These are phyloP conservation scores for Penicillium crystallinum DNA, from an alignment of 495 filamentous ascomycete genomes.

Conservation along the genomic window DNA sequence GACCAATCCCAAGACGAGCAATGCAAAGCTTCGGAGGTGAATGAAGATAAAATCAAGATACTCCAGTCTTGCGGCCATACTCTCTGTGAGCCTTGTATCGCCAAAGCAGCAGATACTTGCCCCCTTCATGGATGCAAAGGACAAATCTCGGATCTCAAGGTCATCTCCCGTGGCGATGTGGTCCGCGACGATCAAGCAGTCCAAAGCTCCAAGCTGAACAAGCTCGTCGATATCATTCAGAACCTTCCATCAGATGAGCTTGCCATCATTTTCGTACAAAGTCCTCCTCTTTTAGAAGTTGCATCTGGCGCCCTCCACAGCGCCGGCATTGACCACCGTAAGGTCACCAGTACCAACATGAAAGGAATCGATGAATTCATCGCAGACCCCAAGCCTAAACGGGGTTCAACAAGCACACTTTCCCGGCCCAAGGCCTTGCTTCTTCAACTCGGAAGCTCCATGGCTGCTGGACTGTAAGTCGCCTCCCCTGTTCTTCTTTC, in stretches of 20 bases:
- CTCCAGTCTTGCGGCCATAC: constrained; percentile 49
- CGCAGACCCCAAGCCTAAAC: not conserved
- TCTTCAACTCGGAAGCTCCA: constrained; percentile 58
- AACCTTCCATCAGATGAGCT: constrained; percentile 40
- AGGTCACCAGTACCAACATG: not conserved
- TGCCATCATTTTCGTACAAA: constrained; percentile 51
- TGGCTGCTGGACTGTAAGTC: constrained; percentile 66
- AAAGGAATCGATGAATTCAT: constrained; percentile 9
- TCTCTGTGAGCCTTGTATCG: constrained; percentile 38
- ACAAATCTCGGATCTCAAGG: constrained; percentile 23
- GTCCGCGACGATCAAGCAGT: constrained; percentile 21
- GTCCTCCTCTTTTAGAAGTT: constrained; percentile 33
- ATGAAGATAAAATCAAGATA: constrained; percentile 22
- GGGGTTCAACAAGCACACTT: not conserved
- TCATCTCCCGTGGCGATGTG: constrained; percentile 28
- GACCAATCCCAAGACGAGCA: no score
- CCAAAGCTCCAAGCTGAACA: constrained; percentile 44
- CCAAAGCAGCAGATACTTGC: constrained; percentile 19
- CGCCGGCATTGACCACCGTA: constrained; percentile 27
- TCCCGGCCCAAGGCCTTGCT: constrained; percentile 49
- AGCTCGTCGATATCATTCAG: constrained; percentile 42
- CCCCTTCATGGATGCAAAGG: constrained; percentile 26
- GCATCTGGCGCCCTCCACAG: constrained; percentile 28
- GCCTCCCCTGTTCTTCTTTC: no score
- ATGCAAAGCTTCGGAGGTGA: not conserved